Percentiles rank a stretch among this genome's conserved stretches.
These are phyloP conservation scores for Schizophyllum amplum DNA, from an alignment of 1,284 basidiomycete genomes.

Conservation along the genomic window DNA sequence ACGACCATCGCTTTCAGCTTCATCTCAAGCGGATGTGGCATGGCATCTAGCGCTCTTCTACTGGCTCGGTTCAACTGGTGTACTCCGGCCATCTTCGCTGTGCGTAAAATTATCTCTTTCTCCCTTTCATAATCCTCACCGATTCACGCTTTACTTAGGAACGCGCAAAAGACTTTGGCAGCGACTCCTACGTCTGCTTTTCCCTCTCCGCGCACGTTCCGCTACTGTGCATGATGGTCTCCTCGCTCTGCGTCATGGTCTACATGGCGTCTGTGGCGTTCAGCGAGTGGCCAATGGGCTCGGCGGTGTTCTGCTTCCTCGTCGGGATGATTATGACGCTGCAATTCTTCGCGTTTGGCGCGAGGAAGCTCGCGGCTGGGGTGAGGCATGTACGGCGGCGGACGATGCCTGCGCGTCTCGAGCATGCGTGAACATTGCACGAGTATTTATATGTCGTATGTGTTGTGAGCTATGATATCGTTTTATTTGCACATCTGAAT, in stretches of 20 bases:
- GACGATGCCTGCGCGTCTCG: too few species aligned
- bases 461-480: too few species aligned
- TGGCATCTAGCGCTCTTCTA: slow-evolving; percentile 54
- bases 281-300: slow-evolving; percentile 50
- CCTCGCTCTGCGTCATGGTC: slow-evolving; percentile 42
- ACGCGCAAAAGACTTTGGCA: slow-evolving; percentile 48
- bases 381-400: background rate
- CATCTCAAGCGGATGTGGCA: slow-evolving; percentile 52
- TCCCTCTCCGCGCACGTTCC: slow-evolving; percentile 55
- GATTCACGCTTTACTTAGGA: slow-evolving; percentile 23
- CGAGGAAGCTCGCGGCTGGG: background rate
- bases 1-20: slow-evolving; percentile 46
- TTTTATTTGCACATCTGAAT: too few species aligned
- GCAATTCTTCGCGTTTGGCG: slow-evolving; percentile 41
- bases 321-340: slow-evolving; percentile 49
- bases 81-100: slow-evolving; percentile 42
- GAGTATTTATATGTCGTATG: too few species aligned
- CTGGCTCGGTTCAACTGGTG: slow-evolving; percentile 48
- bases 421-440: too few species aligned
- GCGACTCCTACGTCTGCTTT: slow-evolving; percentile 52
- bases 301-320: slow-evolving; percentile 45
- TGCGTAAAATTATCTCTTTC: slow-evolving; percentile 18
- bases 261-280: slow-evolving; percentile 57
- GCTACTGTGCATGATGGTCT: slow-evolving; percentile 44
- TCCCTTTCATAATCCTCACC: background rate